These are phyloP conservation scores for Diplodia mutila DNA, from an alignment of 2,329 filamentous ascomycete species.

Conservation along the genomic window DNA sequence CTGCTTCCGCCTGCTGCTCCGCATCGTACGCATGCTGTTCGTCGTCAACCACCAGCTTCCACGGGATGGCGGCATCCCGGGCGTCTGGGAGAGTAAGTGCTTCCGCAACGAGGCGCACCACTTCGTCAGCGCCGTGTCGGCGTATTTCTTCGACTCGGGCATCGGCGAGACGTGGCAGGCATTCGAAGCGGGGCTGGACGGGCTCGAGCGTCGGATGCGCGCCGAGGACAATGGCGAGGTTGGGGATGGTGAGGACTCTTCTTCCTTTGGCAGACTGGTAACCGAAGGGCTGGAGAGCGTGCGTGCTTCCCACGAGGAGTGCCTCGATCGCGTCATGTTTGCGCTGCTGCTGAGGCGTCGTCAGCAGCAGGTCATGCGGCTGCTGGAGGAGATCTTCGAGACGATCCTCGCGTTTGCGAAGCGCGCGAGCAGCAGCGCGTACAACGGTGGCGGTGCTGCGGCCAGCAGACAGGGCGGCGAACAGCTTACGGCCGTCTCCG, in stretches of 20 bases:
- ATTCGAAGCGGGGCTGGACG: constrained; percentile 69
- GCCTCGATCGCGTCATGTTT: constrained; percentile 75
- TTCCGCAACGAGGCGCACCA: constrained; percentile 80
- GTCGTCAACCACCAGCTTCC: constrained; percentile 58
- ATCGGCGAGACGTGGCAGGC: constrained; percentile 73
- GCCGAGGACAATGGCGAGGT: constrained; percentile 38
- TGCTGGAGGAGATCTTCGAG: constrained; percentile 77
- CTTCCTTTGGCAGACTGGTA: constrained; percentile 46
- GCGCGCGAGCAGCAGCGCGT: constrained; percentile 31
- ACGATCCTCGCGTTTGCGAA: constrained; percentile 70
- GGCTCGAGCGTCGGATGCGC: constrained; percentile 62
- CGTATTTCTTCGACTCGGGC: constrained; percentile 80
- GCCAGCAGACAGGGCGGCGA: no score
- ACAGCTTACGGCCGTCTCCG: constrained; percentile 30
- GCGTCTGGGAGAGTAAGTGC: background rate
- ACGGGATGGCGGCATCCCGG: constrained; percentile 17
- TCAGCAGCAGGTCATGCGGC: constrained; percentile 71
- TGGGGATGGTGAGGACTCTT: background rate
- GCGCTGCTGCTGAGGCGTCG: constrained; percentile 73
- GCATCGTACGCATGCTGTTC: constrained; percentile 77
- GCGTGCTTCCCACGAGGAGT: constrained; percentile 70
- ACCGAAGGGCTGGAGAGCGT: constrained; percentile 68
- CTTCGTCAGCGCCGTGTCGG: constrained; percentile 72
- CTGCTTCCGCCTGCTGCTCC: constrained; percentile 79
- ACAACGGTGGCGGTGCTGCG: no score